Evolutionary conservation across 441 rosid genomes (phyloP), one percentile per base, ranked within the genome.

Genomic region (Aleurites moluccanus): DNA sequence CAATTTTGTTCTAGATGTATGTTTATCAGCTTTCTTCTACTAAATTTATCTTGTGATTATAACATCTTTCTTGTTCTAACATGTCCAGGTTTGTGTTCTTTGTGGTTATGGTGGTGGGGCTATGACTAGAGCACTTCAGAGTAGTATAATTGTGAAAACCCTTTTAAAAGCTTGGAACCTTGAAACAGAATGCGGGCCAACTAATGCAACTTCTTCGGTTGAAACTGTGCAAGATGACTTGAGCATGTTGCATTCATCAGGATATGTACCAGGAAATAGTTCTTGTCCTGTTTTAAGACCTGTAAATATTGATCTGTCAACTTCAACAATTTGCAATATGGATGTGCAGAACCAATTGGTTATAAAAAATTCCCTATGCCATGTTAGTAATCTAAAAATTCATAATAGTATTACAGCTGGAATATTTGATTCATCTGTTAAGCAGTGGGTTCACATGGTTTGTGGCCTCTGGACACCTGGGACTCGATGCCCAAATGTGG

Each of bases 401-500:
- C 75, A 73, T 69, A 86, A 85, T 67, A 86, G 89, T 72, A 75
- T 86, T 67, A 84, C 77, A 11, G 81, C 77, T 11, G 88, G 86
- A 71, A 59, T 73, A 45, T 73, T 70, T 71, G 86, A 86, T 83
- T 74, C 85, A 55, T 75, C 81, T 68, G 80, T 83, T 49, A 86
- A 83, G 82, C 89, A 85, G 75, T 86, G 89, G 89, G 80, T 86
- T 75, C 89, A 86, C 79, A 83, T 83, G 86, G 89, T 86, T 60
- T 86, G 89, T 83, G 88, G 88, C 56, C 89, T 86, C 75, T 86
- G 89, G 89, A 86, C 86, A n/a, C 85, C 89, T 42, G 86, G 82
- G 64, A 86, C 89, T n/a, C 79, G 88, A 44, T 86, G 89, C 70
- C 88, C 88, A 71, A 86, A 86, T 59, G 89, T 86, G 64, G 77